Base-by-base conservation (phyloP, 345 rosid species). In the Dipteronia sinensis region DNA sequence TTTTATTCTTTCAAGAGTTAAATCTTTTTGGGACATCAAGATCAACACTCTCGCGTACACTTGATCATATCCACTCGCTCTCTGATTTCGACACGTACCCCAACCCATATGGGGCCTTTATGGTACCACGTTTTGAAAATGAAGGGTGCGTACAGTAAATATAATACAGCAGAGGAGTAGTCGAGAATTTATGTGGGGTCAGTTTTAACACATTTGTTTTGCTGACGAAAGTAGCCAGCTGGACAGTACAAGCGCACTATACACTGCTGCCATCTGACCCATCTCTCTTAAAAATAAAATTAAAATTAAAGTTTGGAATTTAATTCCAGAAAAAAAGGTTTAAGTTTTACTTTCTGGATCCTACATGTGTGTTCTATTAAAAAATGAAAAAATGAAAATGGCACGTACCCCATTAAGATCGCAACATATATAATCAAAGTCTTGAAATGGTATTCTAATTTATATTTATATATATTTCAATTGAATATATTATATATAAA, bases 211-310 rank as follows among this genome's bases (percentile, higher is more conserved):
- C 68, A 17, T 63, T 61, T 77, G n/a, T 61, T 64, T 74, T 72
- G 82, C 23, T 42, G 49, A 72, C 25, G 74, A 19, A 44, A 20
- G 34, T n/a, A 17, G 81, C 87, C 89, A 87, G 86, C 86, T 82
- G 84, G 82, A 74, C 59, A 27, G 74, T 74, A 44, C 74, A 56
- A 46, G 71, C 20, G 69, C 76, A 73, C 69, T 38, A 40, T 51
- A 4, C 67, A 11, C 25, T 58, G 25, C 3, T n/a, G 29, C 72
- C 72, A 42, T 63, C 44, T 34, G 38, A 34, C 5, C n/a, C 38
- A 34, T 34, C 38, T 34, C 16, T 23, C 8, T 55, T 42, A 25
- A 51, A 13, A 15, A 10, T 64, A 2, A n/a, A 10, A 44, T 15
- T 27, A 16, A 7, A 47, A 19, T 12, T 4, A 61, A 73, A 44